These are phyloP conservation scores for Leishmania major DNA, from an alignment of 208 protist genomes.

Conservation along the genomic window DNA sequence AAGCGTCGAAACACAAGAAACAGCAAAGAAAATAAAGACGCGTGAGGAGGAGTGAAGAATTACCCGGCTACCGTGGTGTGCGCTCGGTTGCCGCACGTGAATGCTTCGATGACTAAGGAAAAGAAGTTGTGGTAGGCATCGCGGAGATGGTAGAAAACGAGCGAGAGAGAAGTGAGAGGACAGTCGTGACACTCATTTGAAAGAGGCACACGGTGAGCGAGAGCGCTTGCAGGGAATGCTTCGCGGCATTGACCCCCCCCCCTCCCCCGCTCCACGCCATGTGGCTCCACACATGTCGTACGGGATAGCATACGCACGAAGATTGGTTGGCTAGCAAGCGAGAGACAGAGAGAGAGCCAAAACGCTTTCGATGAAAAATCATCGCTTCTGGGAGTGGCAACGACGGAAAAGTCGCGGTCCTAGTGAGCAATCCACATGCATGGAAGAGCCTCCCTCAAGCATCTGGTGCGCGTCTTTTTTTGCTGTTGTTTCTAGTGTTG, in stretches of 20 bases:
- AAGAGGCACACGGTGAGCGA: neutral
- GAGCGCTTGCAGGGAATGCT: neutral
- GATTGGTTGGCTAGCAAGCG: neutral
- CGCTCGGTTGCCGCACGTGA: neutral
- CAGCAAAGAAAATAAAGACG: neutral
- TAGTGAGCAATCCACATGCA: neutral
- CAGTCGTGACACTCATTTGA: neutral
- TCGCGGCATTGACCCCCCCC: neutral
- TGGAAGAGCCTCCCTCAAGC: neutral
- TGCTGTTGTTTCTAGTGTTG: neutral
- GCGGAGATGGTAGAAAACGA: neutral
- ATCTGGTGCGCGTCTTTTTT: neutral
- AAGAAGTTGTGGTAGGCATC: neutral
- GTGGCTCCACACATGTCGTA: neutral
- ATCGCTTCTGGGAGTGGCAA: neutral
- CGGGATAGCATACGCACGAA: neutral
- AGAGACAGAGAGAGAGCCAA: constrained; percentile 5
- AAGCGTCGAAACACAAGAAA: neutral
- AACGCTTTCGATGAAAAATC: neutral
- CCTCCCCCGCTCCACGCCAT: neutral
- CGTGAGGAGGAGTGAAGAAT: neutral
- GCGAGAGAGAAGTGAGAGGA: neutral
- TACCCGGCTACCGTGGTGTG: neutral
- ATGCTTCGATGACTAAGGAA: neutral
- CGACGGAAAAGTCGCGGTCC: neutral